Conservation (phyloP, 345 rosid genomes). For the Punica granatum region DNA sequence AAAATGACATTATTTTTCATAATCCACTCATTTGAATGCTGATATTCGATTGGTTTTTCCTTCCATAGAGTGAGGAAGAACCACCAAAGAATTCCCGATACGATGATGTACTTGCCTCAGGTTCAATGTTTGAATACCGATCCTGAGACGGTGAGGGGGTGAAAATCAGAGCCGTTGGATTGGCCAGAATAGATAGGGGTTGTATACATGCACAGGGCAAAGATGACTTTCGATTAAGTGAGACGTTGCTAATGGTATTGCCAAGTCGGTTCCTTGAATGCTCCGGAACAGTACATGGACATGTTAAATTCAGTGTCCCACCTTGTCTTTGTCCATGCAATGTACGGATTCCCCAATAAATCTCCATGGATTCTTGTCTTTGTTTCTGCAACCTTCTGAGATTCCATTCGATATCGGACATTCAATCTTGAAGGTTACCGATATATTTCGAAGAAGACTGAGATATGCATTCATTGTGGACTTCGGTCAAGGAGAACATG, state of each 20-base stretch:
- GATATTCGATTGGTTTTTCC: too few relatives aligned
- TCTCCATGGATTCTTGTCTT: neutral
- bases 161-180: too few relatives aligned
- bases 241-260: neutral
- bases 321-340: neutral
- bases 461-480: neutral
- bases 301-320: neutral
- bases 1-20: too few relatives aligned
- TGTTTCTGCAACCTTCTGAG: neutral
- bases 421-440: neutral
- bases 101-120: too few relatives aligned
- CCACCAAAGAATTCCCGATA: too few relatives aligned
- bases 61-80: too few relatives aligned
- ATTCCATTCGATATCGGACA: neutral
- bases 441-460: neutral
- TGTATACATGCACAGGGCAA: too few relatives aligned
- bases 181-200: too few relatives aligned
- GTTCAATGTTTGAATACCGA: too few relatives aligned
- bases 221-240: neutral
- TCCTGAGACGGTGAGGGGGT: too few relatives aligned
- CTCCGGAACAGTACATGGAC: neutral
- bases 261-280: neutral
- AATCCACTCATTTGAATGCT: too few relatives aligned
- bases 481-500: neutral
- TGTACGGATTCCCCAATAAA: neutral